Evolutionary conservation across 2,329 filamentous ascomycete species (phyloP).

Genomic region (Acrocalymma vagum): DNA sequence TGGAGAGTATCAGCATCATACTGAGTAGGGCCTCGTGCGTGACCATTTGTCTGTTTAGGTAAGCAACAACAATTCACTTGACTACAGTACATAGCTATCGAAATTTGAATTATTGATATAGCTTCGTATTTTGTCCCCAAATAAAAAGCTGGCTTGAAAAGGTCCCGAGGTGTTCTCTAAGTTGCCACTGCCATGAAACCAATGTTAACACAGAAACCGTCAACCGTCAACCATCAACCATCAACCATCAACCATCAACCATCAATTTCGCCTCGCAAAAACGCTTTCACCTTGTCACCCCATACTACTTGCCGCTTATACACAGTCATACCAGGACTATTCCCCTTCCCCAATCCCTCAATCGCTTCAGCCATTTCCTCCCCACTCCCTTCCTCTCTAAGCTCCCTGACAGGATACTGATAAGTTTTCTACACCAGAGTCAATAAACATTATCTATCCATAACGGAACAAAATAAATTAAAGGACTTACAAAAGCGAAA

Average conservation of each 20-base stretch:
- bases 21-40: too few relatives aligned
- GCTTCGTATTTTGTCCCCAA: too few relatives aligned
- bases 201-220: too few relatives aligned
- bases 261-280: conserved; percentile 48
- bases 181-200: too few relatives aligned
- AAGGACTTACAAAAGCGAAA: conserved; percentile 58
- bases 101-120: too few relatives aligned
- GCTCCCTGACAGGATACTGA: conserved; percentile 61
- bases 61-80: too few relatives aligned
- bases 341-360: conserved; percentile 66
- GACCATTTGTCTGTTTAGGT: too few relatives aligned
- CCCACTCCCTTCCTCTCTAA: conserved; percentile 65
- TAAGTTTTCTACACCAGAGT: conserved; percentile 58
- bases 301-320: conserved; percentile 68
- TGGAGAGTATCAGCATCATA: too few relatives aligned
- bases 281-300: conserved; percentile 64
- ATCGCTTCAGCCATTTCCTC: conserved; percentile 65
- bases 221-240: too few relatives aligned
- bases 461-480: not conserved
- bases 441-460: not conserved
- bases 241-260: conserved; percentile 10
- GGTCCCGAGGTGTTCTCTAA: too few relatives aligned
- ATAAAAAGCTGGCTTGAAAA: too few relatives aligned
- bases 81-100: too few relatives aligned
- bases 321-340: conserved; percentile 63